Percentiles rank a stretch among this genome's conserved stretches.
Evolutionary conservation across 257 asterid species (phyloP).

Genomic region (Gardenia jasminoides): DNA sequence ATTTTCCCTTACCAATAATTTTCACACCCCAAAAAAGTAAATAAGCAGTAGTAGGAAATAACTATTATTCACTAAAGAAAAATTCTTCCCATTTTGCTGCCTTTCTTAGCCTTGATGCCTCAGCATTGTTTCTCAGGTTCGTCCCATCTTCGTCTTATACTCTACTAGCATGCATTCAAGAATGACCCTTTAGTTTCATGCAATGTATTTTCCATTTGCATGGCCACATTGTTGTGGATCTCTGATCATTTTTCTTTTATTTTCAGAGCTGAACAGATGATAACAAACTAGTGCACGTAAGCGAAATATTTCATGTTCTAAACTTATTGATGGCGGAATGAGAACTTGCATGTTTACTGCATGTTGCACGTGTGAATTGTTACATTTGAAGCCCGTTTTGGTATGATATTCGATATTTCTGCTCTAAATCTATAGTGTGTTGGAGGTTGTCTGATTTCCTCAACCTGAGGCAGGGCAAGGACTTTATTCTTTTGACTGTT

Average conservation of each 20-base stretch:
- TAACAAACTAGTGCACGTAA: neutral
- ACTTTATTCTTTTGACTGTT: neutral
- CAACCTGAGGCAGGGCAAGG: neutral
- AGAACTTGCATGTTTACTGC: neutral
- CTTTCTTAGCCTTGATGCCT: conserved; percentile 18
- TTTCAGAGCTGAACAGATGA: neutral
- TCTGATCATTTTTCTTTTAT: neutral
- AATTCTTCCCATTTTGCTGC: neutral
- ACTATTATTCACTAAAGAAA: neutral
- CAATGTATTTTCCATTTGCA: neutral
- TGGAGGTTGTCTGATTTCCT: neutral
- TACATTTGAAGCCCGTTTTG: neutral
- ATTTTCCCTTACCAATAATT: neutral
- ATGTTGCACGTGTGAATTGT: neutral
- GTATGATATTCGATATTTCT: neutral
- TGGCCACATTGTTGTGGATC: neutral
- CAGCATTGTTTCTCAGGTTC: conserved; percentile 36
- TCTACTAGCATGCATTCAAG: neutral
- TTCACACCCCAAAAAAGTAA: neutral
- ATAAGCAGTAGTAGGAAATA: neutral
- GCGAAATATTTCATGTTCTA: neutral
- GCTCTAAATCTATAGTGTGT: neutral
- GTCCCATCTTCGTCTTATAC: conserved; percentile 5
- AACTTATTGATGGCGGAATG: neutral
- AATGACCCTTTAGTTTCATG: conserved; percentile 6